Evolutionary conservation across 2,329 filamentous ascomycete species (phyloP), one percentile per base, ranked within the genome.

Genomic region (Rhinocladiella similis): DNA sequence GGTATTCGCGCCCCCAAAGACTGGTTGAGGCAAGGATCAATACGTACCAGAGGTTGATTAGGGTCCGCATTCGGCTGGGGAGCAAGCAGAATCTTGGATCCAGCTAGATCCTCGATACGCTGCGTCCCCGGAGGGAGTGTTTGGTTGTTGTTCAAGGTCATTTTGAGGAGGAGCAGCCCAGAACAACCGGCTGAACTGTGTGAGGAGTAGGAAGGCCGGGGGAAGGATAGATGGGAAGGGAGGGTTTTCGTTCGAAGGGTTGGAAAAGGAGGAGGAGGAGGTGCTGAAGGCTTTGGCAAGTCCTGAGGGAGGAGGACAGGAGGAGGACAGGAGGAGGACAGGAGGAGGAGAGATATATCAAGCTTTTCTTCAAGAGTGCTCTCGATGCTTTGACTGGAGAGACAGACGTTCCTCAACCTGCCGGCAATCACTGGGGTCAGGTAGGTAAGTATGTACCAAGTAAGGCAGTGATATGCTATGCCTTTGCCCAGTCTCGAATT

Each of bases 61-160:
- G 67, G 66, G 39, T 69, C 64, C 7, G 56, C 54, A 51, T 61
- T 64, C 27, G 66, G 66, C 33, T 63, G 65, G 18, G 66, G 66
- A 20, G 66, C 61, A 12, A 69, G 51, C 6, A 65, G 45, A 36
- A 62, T 62, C 22, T 45, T 57, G n/a, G 50, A 36, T 22, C 58
- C 56, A 6, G 50, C 41, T 14, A 19, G 22, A 33, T 61, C 59
- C 55, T 61, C 56, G 33, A 63, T 57, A 19, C 61, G 57, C 25
- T 59, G 52, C 18, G 61, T 63, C 20, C 61, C 61, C 2, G 61
- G 61, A 29, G 61, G 61, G 38, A 63, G 54, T 47, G 38, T 33
- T 12, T 12, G 5, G 10, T 12, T 39, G 36, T 39, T 53, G 13
- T 59, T 56, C 53, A 50, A 36, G n/a, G 59, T 33, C 55, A 58